Base-by-base conservation (phyloP, 23 red algal species). In the Gracilaria gracilis region DNA sequence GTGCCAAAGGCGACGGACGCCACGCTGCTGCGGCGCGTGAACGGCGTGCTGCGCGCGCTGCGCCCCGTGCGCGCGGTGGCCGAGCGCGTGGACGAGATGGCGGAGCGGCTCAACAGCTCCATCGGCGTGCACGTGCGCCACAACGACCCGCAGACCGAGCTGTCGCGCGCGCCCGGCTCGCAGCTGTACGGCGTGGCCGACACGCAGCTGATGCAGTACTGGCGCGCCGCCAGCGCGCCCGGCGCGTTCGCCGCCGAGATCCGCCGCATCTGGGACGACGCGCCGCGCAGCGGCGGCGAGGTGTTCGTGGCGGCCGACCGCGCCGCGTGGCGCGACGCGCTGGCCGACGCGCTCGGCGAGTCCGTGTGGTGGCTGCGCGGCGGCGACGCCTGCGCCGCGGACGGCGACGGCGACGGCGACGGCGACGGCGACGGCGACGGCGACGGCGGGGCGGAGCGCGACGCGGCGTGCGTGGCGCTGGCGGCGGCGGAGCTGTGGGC, bases 101-200 rank as follows among this genome's bases (percentile, higher is more conserved):
- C 32, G 1, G 50, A 65, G 21, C 39, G 70, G 7, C 54, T 90
- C 19, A 29, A 29, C 13, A 21, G 7, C 9, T 71, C 49, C 21
- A 58, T 95, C n/a, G 85, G 93, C 38, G 86, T 95, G 15, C 93
- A 95, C 79, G 75, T 95, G 2, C 93, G 93, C 37, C 66, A 90
- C 67, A 64, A 35, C 21, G 75, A 76, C 53, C 82, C 79, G 50
- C 44, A 55, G 23, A 61, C 24, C 53, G 93, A 95, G 16, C 35
- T 95, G 54, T 13, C 23, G 29, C 15, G 34, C 23, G 23, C 79
- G 13, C 36, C 82, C 21, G 79, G 47, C 14, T 4, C 49, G n/a
- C 40, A 31, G 21, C 75, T 66, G 79, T 95, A 95, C 61, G 87
- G 86, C 23, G 77, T 15, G 9, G 66, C 11, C 36, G 80, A 85